Evolutionary conservation across 208 protist species (phyloP).

Genomic region (Trypanosoma caninum): DNA sequence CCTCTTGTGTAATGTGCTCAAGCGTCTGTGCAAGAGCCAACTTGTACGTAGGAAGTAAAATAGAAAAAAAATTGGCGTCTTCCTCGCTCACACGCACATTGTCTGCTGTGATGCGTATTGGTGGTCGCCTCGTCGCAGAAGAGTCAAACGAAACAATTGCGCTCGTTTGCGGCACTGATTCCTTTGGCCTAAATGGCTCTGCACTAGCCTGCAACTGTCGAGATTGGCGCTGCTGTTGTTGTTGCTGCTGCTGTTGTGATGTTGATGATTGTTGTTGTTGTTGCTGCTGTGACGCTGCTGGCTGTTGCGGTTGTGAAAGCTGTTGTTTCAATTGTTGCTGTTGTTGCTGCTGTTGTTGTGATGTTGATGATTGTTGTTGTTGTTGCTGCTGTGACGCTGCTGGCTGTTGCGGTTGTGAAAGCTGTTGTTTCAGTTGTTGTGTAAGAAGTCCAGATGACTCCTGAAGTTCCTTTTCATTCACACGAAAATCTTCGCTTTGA

Average conservation of each 20-base stretch:
- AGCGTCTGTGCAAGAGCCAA: conserved; percentile 58
- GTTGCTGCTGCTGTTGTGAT: conserved; percentile 24
- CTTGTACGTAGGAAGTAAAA: conserved; percentile 30
- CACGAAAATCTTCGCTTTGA: conserved; percentile 73
- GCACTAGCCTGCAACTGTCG: conserved; percentile 76
- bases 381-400: too few relatives aligned
- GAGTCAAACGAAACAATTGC: neutral
- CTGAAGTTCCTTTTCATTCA: conserved; percentile 47
- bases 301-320: conserved; percentile 4
- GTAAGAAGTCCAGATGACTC: conserved; percentile 13
- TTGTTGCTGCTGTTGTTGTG: conserved; percentile 9
- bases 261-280: conserved; percentile 15
- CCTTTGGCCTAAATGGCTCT: conserved; percentile 85
- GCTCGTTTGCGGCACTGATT: conserved; percentile 19
- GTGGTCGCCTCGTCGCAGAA: conserved; percentile 30
- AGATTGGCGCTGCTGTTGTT: conserved; percentile 26
- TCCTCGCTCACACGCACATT: conserved; percentile 46
- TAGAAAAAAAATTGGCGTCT: conserved; percentile 24
- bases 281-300: conserved; percentile 2
- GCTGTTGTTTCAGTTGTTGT: conserved; percentile 10
- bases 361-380: conserved; percentile 3
- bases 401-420: conserved; percentile 1
- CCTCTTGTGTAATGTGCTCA: conserved; percentile 87
- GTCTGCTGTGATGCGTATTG: conserved; percentile 49
- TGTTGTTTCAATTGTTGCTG: conserved; percentile 7